Evolutionary conservation across 306 rosid genomes (phyloP), one percentile per base, ranked within the genome.

Genomic region (Hippophae tibetana): DNA sequence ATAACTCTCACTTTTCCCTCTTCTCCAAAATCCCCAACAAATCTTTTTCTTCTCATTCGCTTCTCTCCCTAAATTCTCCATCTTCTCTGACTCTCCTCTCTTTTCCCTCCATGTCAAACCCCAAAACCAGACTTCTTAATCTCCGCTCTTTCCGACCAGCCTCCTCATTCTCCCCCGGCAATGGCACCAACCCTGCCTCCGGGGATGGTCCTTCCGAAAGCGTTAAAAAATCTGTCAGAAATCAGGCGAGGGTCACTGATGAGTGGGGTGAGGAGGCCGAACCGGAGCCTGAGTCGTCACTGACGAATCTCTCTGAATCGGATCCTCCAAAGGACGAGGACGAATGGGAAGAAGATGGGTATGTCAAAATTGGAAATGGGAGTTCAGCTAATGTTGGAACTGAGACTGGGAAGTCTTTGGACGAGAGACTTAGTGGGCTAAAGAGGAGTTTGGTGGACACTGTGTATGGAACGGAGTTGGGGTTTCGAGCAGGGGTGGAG

Each of bases 281-380:
- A 10, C 79, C 90, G 1, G 84, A 77, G 5, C 43, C 85, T 5
- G 79, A 71, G 18, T 27, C 79, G 1, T 42, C 73, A 2, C 41
- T 41, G 40, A n/a, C 86, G 27, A 86, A 77, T 64, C 52, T 79
- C 52, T 63, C 87, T 8, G 84, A 67, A 45, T 67, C 82, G 54
- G 98, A 83, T 65, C 93, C 98, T 42, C 86, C 95, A 7, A 75
- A 38, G 82, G 46, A 64, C 45, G 98, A 87, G 8, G 99, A 92
- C 60, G 96, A 92, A 50, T 82, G 95, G 99, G 38, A 31, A 31
- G 77, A 79, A 43, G 63, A 60, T 38, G 79, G 46, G 10, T 46
- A 25, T 52, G 54, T 51, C 6, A 80, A 68, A 7, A 50, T n/a
- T 13, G 86, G 76, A 9, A 79, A 84, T 58, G 95, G 90, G 26